A percentile compares a stretch with the other conserved stretches of the same genome.
Conservation (phyloP, 805 yeast genomes). For the Ogataea salicorniae region DNA sequence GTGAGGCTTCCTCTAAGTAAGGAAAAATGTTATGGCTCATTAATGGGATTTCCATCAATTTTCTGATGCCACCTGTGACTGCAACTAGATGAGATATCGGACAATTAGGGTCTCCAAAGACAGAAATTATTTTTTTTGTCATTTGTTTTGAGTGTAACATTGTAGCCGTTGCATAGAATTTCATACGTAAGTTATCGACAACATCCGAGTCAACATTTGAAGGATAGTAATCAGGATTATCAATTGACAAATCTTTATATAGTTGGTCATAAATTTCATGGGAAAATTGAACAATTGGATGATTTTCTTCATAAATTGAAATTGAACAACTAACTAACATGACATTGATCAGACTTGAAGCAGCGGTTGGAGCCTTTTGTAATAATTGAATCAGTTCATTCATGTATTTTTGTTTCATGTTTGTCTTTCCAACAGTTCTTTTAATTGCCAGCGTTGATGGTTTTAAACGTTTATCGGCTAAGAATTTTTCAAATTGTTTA, state of each 20-base stretch:
- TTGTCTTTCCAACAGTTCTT: constrained; percentile 19
- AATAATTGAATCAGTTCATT: constrained; percentile 20
- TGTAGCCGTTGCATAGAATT: constrained; percentile 22
- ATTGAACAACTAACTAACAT: constrained; percentile 31
- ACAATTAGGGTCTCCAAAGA: constrained; percentile 13
- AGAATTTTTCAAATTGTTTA: constrained; percentile 23
- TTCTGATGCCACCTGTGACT: constrained; percentile 23
- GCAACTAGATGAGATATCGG: constrained; percentile 13
- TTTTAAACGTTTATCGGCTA: constrained; percentile 18
- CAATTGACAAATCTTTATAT: constrained; percentile 25
- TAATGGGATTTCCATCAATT: constrained; percentile 19
- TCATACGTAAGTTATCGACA: constrained; percentile 20
- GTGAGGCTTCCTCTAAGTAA: constrained; percentile 17
- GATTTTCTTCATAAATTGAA: constrained; percentile 18
- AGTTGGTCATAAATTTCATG: constrained; percentile 19
- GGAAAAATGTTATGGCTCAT: constrained; percentile 13
- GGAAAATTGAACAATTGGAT: constrained; percentile 28
- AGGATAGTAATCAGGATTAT: constrained; percentile 23
- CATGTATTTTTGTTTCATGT: constrained; percentile 24
- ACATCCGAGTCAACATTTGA: constrained; percentile 12
- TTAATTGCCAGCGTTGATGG: constrained; percentile 19
- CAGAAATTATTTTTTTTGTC: constrained; percentile 8
- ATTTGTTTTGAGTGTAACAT: constrained; percentile 17
- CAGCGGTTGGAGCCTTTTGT: constrained; percentile 20
- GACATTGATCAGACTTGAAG: constrained; percentile 30